phyloP scores from a whole-genome alignment of 1,284 basidiomycete species.

The Moniliophthora roreri region DNA sequence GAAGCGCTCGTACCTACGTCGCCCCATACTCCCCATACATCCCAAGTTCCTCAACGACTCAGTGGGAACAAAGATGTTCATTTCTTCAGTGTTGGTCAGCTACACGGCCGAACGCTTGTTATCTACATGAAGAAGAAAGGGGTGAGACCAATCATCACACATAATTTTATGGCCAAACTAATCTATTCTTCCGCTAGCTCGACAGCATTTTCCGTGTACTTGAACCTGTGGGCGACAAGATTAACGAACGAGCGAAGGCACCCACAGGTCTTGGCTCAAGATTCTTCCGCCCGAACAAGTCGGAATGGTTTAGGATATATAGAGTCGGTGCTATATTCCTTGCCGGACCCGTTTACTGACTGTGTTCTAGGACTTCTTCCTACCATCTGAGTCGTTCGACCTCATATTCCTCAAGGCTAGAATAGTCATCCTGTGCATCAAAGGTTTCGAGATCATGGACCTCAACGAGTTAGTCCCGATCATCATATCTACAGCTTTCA shows the following conservation, averaged over 20 bases:
- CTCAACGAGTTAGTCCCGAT: slow-evolving; percentile 69
- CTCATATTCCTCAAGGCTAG: slow-evolving; percentile 90
- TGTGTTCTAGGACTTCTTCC: slow-evolving; percentile 74
- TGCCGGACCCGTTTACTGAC: neutral
- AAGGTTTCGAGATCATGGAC: slow-evolving; percentile 98
- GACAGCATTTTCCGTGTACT: slow-evolving; percentile 93
- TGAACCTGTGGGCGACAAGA: slow-evolving; percentile 87
- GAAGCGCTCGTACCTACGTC: slow-evolving; percentile 92
- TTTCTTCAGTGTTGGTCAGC: slow-evolving; percentile 90
- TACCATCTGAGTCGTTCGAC: slow-evolving; percentile 86
- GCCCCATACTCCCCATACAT: slow-evolving; percentile 58
- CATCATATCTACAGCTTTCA: neutral
- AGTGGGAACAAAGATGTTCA: slow-evolving; percentile 89
- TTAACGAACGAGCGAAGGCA: slow-evolving; percentile 71
- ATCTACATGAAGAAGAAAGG: slow-evolving; percentile 97
- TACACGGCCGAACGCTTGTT: slow-evolving; percentile 83
- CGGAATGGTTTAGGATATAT: slow-evolving; percentile 93
- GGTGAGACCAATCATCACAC: slow-evolving; percentile 44
- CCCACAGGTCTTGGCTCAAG: slow-evolving; percentile 68
- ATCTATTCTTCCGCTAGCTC: slow-evolving; percentile 38
- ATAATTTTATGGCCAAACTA: neutral
- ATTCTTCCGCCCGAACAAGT: slow-evolving; percentile 72
- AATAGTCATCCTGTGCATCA: slow-evolving; percentile 89
- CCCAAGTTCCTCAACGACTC: slow-evolving; percentile 82
- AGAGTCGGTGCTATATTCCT: slow-evolving; percentile 15